phyloP scores from a whole-genome alignment of 2,329 filamentous ascomycete species.

The Paecilomyces sp. region DNA sequence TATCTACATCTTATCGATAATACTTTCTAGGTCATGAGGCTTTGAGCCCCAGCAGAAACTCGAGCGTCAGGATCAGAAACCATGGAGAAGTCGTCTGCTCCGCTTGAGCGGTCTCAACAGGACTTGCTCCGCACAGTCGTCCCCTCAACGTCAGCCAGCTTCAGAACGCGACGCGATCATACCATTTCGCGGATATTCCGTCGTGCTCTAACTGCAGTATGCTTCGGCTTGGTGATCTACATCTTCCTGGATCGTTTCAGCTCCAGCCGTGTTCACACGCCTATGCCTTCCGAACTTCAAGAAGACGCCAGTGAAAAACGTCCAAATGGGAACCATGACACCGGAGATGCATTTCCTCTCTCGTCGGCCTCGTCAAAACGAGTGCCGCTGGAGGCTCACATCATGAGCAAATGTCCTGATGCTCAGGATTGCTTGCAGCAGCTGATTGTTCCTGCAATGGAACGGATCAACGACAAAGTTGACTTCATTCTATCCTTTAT shows the following conservation, averaged over 20 bases:
- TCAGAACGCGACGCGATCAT: slow-evolving; percentile 1
- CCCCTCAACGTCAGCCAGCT: not conserved
- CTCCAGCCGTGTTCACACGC: not conserved
- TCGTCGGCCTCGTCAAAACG: slow-evolving; percentile 5
- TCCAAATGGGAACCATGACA: not conserved
- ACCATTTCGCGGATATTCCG: slow-evolving; percentile 4
- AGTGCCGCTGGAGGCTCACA: slow-evolving; percentile 84
- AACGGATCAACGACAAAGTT: slow-evolving; percentile 71
- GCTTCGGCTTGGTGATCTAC: slow-evolving; percentile 8
- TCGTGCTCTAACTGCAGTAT: slow-evolving; percentile 7
- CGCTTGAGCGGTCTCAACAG: not conserved
- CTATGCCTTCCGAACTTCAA: not conserved
- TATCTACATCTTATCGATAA: not conserved
- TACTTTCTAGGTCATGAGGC: not conserved
- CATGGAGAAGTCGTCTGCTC: not conserved
- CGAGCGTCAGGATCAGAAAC: not conserved
- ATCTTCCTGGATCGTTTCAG: slow-evolving; percentile 1
- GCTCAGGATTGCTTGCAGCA: slow-evolving; percentile 74
- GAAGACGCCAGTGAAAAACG: not conserved
- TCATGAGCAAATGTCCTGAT: slow-evolving; percentile 97
- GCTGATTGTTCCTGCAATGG: slow-evolving; percentile 80
- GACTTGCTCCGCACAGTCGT: slow-evolving; percentile 4
- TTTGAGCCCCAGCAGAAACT: not conserved
- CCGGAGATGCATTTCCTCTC: slow-evolving; percentile 2
- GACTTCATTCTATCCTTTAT: slow-evolving; percentile 90